Percentiles rank a stretch among this genome's conserved stretches.
phyloP scores from a whole-genome alignment of 225 moss, liverwort and hornwort genomes.

The Neckera pumila region DNA sequence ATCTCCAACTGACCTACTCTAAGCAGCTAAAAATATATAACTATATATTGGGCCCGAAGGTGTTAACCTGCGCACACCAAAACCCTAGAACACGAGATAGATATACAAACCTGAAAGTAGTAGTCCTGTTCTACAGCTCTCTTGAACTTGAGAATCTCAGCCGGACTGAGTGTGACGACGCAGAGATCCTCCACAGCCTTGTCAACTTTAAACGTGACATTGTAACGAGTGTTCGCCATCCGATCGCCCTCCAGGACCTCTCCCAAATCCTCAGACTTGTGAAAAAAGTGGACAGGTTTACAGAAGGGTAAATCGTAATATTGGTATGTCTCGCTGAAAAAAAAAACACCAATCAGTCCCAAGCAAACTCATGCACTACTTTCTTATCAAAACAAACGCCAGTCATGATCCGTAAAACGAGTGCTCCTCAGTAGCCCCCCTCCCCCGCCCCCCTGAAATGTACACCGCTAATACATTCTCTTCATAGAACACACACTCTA shows the following conservation, averaged over 20 bases:
- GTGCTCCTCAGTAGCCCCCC: neutral
- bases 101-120: conserved; percentile 69
- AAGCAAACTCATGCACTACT: neutral
- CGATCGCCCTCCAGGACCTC: conserved; percentile 97
- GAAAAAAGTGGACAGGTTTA: conserved; percentile 46
- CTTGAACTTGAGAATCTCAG: conserved; percentile 56
- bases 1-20: neutral
- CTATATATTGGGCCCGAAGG: neutral
- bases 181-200: conserved; percentile 62
- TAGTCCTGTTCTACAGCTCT: conserved; percentile 87
- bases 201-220: conserved; percentile 64
- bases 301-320: conserved; percentile 96
- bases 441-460: neutral
- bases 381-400: neutral
- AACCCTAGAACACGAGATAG: neutral
- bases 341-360: neutral
- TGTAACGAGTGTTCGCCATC: conserved; percentile 87
- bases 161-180: conserved; percentile 24
- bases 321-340: conserved; percentile 92
- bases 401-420: neutral
- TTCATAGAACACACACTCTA: neutral
- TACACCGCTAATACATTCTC: neutral
- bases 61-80: neutral
- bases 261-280: conserved; percentile 84
- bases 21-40: neutral